These are phyloP conservation scores for Lipomyces spencermartinsiae DNA, from an alignment of 805 yeast species.

Conservation along the genomic window DNA sequence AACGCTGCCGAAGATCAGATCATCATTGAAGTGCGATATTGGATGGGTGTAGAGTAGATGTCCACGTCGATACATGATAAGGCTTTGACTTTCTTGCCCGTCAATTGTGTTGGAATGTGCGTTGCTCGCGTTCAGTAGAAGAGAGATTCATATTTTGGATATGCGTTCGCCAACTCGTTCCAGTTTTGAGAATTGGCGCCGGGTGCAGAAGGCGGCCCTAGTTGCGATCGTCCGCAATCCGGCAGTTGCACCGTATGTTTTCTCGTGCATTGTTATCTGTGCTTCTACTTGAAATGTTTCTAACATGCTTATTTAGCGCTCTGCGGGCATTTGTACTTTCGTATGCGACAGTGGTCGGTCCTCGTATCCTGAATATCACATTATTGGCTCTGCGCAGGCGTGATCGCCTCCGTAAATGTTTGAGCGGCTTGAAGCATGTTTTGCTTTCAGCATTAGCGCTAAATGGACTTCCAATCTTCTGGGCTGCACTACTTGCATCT, in stretches of 20 bases:
- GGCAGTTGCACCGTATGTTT: conserved; percentile 7
- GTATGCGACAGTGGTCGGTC: conserved; percentile 26
- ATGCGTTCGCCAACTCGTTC: neutral
- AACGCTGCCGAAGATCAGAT: neutral
- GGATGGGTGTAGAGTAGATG: neutral
- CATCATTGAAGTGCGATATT: neutral
- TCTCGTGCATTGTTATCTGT: neutral
- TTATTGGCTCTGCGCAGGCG: conserved; percentile 6
- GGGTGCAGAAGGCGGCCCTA: neutral
- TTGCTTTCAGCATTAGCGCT: conserved; percentile 20
- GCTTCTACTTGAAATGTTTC: neutral
- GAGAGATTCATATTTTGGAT: neutral
- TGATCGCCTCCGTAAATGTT: conserved; percentile 1
- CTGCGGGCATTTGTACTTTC: conserved; percentile 24
- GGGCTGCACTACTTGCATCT: conserved; percentile 22
- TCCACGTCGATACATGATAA: neutral
- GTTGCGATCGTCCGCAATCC: neutral
- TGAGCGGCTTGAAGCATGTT: conserved; percentile 18
- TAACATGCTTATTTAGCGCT: conserved; percentile 10
- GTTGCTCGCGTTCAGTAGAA: neutral
- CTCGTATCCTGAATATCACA: conserved; percentile 18
- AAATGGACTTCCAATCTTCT: conserved; percentile 22
- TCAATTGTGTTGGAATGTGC: neutral
- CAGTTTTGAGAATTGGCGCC: neutral
- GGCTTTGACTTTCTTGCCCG: no score